Base-by-base conservation (phyloP, 352 stramenopile genomes). In the Globisporangium ultimum region DNA sequence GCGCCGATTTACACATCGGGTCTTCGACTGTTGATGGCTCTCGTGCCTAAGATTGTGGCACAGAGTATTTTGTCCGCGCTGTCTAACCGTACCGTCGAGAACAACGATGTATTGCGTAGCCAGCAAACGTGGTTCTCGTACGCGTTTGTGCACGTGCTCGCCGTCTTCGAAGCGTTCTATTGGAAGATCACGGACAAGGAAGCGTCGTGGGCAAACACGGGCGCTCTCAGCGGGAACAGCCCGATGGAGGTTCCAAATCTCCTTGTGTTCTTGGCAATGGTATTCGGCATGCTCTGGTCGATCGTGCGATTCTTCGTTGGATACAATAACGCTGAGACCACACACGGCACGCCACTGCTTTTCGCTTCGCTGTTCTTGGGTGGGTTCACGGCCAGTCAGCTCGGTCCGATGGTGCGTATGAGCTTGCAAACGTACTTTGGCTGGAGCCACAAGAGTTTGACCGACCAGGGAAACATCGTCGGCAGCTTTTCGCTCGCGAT, bases 121-220 rank as follows among this genome's bases (percentile, higher is more conserved):
- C 80, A 89, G 64, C 74, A 89, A 53, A 89, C 80, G 40, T 89
- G 80, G 80, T 89, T 88, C 65, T 88, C 77, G 61, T 89, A 89
- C 60, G 80, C 80, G 12, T 89, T 88, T 46, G 77, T 88, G 64
- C 77, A 89, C 58, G 71, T 84, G 41, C 68, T 88, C 53, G 80
- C 77, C n/a, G 77, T 89, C 48, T 85, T 89, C 55, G 80, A 88
- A 54, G 75, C 80, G 0, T 70, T 89, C 42, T 87, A 88, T 70
- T 89, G 80, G 80, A 85, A 87, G 63, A 84, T 89, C 57, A 88
- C 80, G 38, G 74, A 80, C 71, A 87, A 87, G 54, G 76, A 89
- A 59, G 76, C 77, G 32, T 60, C 76, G 55, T 89, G 77, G 80
- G 77, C 77, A 28, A 88, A 88, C 65, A 89, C 75, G 5, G 75